Conservation (phyloP, 1,139 yeast species). For the Candida tropicalis region DNA sequence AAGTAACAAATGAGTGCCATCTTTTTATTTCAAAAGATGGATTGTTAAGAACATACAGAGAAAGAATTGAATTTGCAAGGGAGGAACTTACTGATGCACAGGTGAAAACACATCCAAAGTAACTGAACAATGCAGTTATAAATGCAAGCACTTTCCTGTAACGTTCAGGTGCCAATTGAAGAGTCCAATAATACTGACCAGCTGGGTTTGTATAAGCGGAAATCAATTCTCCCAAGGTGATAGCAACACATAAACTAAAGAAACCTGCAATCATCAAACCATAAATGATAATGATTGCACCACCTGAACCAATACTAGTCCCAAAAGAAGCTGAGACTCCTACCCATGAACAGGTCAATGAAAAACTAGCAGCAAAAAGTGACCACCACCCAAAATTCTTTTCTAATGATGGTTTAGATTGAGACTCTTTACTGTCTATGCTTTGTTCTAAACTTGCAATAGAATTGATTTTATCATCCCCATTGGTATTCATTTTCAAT, state of each 20-base stretch:
- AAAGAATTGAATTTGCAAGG: slow-evolving; percentile 11
- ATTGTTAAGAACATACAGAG: not conserved
- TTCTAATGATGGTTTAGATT: slow-evolving; percentile 1
- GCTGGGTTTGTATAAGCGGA: slow-evolving; percentile 22
- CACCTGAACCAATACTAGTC: slow-evolving; percentile 52
- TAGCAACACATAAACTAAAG: slow-evolving; percentile 10
- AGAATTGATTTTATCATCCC: not conserved
- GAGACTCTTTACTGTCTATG: not conserved
- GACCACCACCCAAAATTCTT: slow-evolving; percentile 13
- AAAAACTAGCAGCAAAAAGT: slow-evolving; percentile 50
- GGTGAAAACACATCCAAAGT: slow-evolving; percentile 14
- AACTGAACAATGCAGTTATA: slow-evolving; percentile 12
- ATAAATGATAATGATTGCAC: slow-evolving; percentile 50
- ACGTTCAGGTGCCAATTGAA: slow-evolving; percentile 11
- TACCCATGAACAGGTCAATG: slow-evolving; percentile 57
- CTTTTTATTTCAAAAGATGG: slow-evolving; percentile 23
- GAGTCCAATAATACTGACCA: slow-evolving; percentile 25
- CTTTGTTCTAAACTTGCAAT: slow-evolving; percentile 4
- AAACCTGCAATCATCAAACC: slow-evolving; percentile 37
- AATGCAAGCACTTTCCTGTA: slow-evolving; percentile 11
- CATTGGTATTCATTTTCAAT: slow-evolving; percentile 2
- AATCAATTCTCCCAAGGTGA: slow-evolving; percentile 21
- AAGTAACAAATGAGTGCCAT: slow-evolving; percentile 62
- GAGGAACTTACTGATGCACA: slow-evolving; percentile 14
- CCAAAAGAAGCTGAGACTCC: slow-evolving; percentile 54